Conservation (phyloP, 129 eudicot genomes). For the Gnaphalium uliginosum region DNA sequence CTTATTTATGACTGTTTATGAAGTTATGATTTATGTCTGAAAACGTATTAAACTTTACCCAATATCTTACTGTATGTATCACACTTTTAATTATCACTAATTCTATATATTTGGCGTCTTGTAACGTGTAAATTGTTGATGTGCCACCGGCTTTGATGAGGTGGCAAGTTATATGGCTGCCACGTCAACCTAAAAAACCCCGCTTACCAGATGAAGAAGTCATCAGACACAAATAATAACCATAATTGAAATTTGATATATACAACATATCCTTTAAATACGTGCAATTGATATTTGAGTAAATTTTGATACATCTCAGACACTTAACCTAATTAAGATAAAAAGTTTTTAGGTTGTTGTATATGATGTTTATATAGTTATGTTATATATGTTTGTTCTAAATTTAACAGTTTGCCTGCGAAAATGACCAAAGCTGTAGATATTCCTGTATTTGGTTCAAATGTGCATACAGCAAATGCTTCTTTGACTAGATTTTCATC, state of each 20-base stretch:
- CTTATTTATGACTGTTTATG: not conserved
- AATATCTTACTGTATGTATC: too few species aligned
- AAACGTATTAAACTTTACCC: too few species aligned
- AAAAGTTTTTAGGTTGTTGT: not conserved
- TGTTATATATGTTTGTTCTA: constrained; percentile 9
- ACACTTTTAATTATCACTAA: too few species aligned
- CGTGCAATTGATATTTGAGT: too few species aligned
- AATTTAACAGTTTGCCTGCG: constrained; percentile 52
- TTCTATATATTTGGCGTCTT: too few species aligned
- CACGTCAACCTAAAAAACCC: not conserved
- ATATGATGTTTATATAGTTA: not conserved
- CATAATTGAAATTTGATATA: too few species aligned
- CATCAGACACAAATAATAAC: too few species aligned
- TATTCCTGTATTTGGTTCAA: constrained; percentile 49
- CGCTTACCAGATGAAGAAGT: too few species aligned
- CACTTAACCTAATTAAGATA: not conserved
- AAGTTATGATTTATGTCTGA: not conserved
- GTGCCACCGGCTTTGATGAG: not conserved
- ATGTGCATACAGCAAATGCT: constrained; percentile 38
- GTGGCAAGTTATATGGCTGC: not conserved
- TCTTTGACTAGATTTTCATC: constrained; percentile 49
- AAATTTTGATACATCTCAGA: too few species aligned
- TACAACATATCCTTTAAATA: too few species aligned
- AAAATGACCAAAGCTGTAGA: constrained; percentile 45
- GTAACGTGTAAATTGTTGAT: not conserved